phyloP scores from a whole-genome alignment of 1,284 basidiomycete genomes.

The Laetiporus sulphureus region DNA sequence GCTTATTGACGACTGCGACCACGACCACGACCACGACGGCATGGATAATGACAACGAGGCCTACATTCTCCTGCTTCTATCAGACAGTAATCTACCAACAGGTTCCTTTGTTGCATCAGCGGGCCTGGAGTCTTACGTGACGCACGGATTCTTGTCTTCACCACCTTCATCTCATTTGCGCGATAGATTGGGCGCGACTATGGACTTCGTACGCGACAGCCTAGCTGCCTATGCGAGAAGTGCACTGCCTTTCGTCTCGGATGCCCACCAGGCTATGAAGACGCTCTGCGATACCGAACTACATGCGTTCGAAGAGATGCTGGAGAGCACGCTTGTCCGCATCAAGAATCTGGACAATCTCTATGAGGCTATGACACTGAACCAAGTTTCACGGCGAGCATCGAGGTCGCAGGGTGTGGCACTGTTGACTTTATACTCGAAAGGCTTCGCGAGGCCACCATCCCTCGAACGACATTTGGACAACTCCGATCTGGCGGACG shows the following conservation, averaged over 20 bases:
- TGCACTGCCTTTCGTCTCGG: constrained; percentile 72
- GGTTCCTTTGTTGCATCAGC: constrained; percentile 91
- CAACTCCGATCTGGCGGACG: constrained; percentile 14
- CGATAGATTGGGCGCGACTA: constrained; percentile 29
- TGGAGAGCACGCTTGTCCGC: constrained; percentile 26
- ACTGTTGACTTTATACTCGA: constrained; percentile 82
- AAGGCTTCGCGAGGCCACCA: constrained; percentile 62
- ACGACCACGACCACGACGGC: background rate
- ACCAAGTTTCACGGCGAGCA: constrained; percentile 83
- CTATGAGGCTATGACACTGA: constrained; percentile 84
- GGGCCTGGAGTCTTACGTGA: constrained; percentile 85
- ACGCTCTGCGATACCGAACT: constrained; percentile 1
- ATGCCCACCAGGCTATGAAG: constrained; percentile 47
- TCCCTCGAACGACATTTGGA: constrained; percentile 12
- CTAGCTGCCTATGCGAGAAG: constrained; percentile 69
- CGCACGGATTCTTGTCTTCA: constrained; percentile 71
- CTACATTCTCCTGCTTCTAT: constrained; percentile 66
- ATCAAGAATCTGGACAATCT: constrained; percentile 63
- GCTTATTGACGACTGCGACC: background rate
- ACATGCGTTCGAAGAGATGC: background rate
- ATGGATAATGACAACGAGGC: constrained; percentile 40
- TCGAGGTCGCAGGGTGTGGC: constrained; percentile 92
- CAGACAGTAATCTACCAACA: constrained; percentile 75
- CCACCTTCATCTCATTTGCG: constrained; percentile 27
- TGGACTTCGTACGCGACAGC: constrained; percentile 65